These are phyloP conservation scores for Scenedesmus sp. DNA, from an alignment of 163 green algal species.

Conservation along the genomic window DNA sequence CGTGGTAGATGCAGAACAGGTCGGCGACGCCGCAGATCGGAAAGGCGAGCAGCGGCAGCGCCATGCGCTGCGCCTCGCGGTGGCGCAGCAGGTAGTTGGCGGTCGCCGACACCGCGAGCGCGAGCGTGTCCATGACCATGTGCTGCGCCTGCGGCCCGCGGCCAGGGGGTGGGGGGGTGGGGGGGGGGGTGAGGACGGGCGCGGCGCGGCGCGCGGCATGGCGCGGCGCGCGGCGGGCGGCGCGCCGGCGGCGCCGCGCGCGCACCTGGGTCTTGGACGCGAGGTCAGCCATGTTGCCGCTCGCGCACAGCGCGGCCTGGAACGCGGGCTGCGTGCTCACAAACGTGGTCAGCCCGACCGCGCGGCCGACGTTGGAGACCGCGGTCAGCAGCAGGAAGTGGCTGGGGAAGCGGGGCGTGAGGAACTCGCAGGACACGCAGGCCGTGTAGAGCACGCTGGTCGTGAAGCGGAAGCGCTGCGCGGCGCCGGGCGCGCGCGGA, in stretches of 20 bases:
- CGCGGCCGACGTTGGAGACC: constrained; percentile 91
- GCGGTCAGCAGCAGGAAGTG: constrained; percentile 92
- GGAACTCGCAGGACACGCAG: constrained; percentile 81
- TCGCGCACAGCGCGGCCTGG: constrained; percentile 80
- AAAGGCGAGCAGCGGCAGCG: constrained; percentile 73
- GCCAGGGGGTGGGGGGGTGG: no score
- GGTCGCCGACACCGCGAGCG: constrained; percentile 71
- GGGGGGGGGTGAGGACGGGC: not conserved
- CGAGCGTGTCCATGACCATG: constrained; percentile 94
- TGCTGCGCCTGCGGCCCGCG: constrained; percentile 79
- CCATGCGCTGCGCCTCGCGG: constrained; percentile 42
- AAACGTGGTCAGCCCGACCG: constrained; percentile 83
- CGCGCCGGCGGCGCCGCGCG: not conserved
- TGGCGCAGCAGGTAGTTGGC: constrained; percentile 41
- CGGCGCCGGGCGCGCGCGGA: no score
- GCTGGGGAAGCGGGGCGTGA: constrained; percentile 84
- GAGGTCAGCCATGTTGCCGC: constrained; percentile 93
- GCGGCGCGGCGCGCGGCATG: no score
- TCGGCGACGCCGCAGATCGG: constrained; percentile 74
- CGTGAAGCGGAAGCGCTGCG: constrained; percentile 84
- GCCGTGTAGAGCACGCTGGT: constrained; percentile 82
- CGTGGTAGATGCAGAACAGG: constrained; percentile 77
- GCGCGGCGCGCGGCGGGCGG: no score
- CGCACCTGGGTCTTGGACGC: constrained; percentile 89
- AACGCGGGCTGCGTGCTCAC: constrained; percentile 90